A percentile compares a stretch with the other conserved stretches of the same genome.
phyloP scores from a whole-genome alignment of 2,329 filamentous ascomycete species.

The Penicillium brevicompactum region DNA sequence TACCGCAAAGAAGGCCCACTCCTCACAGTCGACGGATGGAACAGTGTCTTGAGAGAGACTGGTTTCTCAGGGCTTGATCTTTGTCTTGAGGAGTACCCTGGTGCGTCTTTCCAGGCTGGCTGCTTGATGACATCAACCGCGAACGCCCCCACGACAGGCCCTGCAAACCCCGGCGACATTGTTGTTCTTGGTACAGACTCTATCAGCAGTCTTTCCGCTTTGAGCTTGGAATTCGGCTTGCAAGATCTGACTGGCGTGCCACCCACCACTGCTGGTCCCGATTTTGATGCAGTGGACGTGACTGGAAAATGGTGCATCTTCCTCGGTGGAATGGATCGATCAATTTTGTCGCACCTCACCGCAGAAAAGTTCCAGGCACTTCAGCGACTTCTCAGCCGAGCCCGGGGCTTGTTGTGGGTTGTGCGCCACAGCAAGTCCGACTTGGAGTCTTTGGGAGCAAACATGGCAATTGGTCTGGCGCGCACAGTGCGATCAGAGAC shows the following conservation, averaged over 20 bases:
- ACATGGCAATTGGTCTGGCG: constrained; percentile 26
- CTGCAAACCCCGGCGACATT: constrained; percentile 15
- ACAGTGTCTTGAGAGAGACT: constrained; percentile 20
- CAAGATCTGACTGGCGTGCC: constrained; percentile 13
- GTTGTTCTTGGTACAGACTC: constrained; percentile 18
- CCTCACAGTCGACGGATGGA: constrained; percentile 21
- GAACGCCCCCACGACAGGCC: constrained; percentile 8
- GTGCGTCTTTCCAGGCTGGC: constrained; percentile 21
- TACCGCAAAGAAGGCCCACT: constrained; percentile 26
- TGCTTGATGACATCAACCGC: constrained; percentile 25
- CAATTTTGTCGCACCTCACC: constrained; percentile 19
- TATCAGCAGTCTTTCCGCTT: constrained; percentile 12
- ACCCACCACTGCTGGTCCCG: constrained; percentile 4
- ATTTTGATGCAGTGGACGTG: constrained; percentile 13
- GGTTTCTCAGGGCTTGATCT: constrained; percentile 26
- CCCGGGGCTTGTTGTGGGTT: constrained; percentile 23
- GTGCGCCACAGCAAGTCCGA: constrained; percentile 20
- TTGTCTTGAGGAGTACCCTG: constrained; percentile 23
- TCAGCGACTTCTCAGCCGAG: constrained; percentile 18
- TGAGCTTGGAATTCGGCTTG: constrained; percentile 17
- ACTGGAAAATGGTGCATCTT: constrained; percentile 26
- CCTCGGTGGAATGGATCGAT: constrained; percentile 23
- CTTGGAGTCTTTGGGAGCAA: constrained; percentile 17
- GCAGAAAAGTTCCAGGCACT: constrained; percentile 16
- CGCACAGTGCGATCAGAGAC: constrained; percentile 26